Base-by-base conservation (phyloP, 169 alveolate species). In the Plasmodium chabaudi region DNA sequence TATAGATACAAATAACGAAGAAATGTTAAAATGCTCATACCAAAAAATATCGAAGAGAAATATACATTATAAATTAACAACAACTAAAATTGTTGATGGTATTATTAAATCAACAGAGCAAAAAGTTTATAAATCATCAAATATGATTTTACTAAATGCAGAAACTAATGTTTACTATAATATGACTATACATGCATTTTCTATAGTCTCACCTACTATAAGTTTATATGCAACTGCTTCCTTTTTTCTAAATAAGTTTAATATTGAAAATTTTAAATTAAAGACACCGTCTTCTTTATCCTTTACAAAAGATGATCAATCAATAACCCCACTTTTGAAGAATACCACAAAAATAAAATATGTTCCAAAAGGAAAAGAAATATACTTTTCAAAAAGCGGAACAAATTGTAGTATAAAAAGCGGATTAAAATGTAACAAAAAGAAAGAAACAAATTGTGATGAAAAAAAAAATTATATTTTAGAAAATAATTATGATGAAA, bases 31-130 rank as follows among this genome's bases (percentile, higher is more conserved):
- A 70, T 73, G 34, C 13, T 46, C 69, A 19, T 87, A 44, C 25
- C 25, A 70, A 10, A 86, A 60, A 61, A 9, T 86, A 12, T 63
- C 91, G 1, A 86, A 86, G 60, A 68, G 91, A 51, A 70, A 42
- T 21, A 39, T 86, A 19, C 87, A 86, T 17, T 86, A 69, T 86
- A 86, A 86, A 42, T 59, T 86, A 47, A 59, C 71, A 34, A 86
- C 74, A 42, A 86, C 91, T 5, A 86, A 86, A 39, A 21, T 86
- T 46, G 39, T 86, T 27, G 60, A 86, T 57, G 91, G 91, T 1
- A 69, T 68, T 51, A 70, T 86, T 7, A 68, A 86, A 70, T 86
- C 87, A 6, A 86, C 91, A 27, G 91, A 86, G 71, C n/a, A 73
- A 3, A 86, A 86, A 15, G 47, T 68, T 42, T 70, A 86, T 86